Evolutionary conservation across 169 alveolate species (phyloP).

Genomic region (Perkinsus chesapeaki): DNA sequence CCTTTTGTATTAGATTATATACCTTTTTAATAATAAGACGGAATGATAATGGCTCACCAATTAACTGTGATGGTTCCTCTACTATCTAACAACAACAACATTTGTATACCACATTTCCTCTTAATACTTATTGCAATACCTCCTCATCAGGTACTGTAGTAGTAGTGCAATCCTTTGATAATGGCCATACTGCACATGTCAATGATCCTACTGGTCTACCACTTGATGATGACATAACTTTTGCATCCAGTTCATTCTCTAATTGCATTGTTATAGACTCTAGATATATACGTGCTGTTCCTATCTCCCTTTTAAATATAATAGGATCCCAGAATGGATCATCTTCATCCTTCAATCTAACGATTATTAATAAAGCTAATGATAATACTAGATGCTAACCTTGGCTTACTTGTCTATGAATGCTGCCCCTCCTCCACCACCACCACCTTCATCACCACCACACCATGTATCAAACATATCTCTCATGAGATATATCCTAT

Average conservation of each 20-base stretch:
- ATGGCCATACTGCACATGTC: background rate
- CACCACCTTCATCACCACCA: slow-evolving; percentile 4
- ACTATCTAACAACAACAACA: background rate
- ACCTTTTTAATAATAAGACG: background rate
- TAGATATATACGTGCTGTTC: slow-evolving; percentile 11
- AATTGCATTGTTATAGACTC: slow-evolving; percentile 15
- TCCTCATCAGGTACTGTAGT: background rate
- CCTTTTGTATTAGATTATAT: background rate
- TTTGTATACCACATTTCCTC: slow-evolving; percentile 6
- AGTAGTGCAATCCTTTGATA: background rate
- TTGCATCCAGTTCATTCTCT: background rate
- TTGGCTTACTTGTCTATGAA: background rate
- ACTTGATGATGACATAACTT: slow-evolving; percentile 8
- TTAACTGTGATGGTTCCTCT: slow-evolving; percentile 14
- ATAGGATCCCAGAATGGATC: slow-evolving; percentile 25
- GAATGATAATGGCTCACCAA: slow-evolving; percentile 9
- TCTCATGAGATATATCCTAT: slow-evolving; percentile 22
- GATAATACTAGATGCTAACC: too few species aligned
- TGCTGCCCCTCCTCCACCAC: background rate
- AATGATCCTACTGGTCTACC: background rate
- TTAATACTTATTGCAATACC: background rate
- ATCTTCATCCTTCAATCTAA: background rate
- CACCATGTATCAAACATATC: slow-evolving; percentile 17
- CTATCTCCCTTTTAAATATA: background rate
- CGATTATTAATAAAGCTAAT: background rate